Conservation (phyloP, 225 moss, liverwort and hornwort genomes). For the Thuidium tamariscinum region DNA sequence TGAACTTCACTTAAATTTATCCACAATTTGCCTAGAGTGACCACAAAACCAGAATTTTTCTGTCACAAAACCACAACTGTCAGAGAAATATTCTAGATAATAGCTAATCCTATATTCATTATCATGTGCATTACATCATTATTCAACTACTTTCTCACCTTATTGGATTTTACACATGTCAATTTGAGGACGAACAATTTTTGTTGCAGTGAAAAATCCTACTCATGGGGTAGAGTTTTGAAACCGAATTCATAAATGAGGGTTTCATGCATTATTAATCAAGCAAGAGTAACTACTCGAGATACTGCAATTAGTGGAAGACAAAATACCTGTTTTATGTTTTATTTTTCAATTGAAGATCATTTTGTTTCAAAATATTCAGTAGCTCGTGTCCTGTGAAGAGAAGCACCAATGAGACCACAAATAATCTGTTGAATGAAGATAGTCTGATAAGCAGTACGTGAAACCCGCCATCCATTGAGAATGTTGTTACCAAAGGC, state of each 20-base stretch:
- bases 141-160: background rate
- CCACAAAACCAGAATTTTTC: background rate
- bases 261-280: background rate
- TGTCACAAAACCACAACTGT: background rate
- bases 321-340: background rate
- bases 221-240: background rate
- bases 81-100: background rate
- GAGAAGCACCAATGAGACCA: background rate
- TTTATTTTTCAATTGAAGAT: background rate
- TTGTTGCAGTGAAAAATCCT: background rate
- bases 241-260: background rate
- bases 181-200: background rate
- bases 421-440: background rate
- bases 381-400: background rate
- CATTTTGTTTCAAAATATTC: background rate
- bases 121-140: background rate
- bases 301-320: background rate
- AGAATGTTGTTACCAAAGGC: background rate
- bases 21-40: background rate
- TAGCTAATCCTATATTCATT: background rate
- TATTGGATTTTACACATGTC: background rate
- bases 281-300: background rate
- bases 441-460: background rate
- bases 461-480: background rate
- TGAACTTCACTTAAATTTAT: background rate